A percentile compares a stretch with the other conserved stretches of the same genome.
These are phyloP conservation scores for Papilionanthe hybrid DNA, from an alignment of 116 monocot species.

Conservation along the genomic window DNA sequence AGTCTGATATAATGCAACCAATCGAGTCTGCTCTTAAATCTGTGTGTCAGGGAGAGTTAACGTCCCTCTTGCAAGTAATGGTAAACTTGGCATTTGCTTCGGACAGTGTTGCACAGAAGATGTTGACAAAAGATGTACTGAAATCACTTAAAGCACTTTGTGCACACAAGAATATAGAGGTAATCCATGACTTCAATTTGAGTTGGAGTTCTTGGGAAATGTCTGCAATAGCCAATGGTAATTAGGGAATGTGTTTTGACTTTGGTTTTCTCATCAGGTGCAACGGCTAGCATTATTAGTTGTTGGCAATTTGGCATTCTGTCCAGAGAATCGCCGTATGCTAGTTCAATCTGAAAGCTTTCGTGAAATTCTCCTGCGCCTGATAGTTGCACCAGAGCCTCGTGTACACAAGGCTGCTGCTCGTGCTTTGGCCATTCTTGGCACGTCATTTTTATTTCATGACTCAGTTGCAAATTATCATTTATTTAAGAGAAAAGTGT, in stretches of 20 bases:
- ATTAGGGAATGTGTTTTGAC: neutral
- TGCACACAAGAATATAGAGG: conserved; percentile 79
- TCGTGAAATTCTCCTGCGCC: conserved; percentile 74
- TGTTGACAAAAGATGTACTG: conserved; percentile 85
- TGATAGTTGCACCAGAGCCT: conserved; percentile 43
- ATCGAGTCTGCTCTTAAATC: conserved; percentile 80
- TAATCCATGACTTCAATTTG: conserved; percentile 2
- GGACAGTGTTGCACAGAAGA: conserved; percentile 90
- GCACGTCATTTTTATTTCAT: conserved; percentile 29
- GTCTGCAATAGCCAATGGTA: neutral
- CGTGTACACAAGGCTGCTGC: conserved; percentile 82
- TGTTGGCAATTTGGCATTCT: conserved; percentile 92
- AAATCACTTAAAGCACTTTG: conserved; percentile 84
- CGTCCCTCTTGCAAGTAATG: conserved; percentile 84
- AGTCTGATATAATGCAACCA: conserved; percentile 90
- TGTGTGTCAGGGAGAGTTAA: conserved; percentile 61
- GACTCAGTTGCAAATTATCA: neutral
- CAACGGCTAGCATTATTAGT: conserved; percentile 82
- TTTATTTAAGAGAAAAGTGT: too few species aligned
- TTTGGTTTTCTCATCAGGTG: conserved; percentile 41
- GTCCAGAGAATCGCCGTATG: conserved; percentile 69
- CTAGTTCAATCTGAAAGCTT: conserved; percentile 75
- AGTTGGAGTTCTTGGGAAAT: neutral
- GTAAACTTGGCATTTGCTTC: conserved; percentile 84
- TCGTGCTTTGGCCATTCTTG: conserved; percentile 97